phyloP scores from a whole-genome alignment of 83 land plant species.

The Thuja plicata region DNA sequence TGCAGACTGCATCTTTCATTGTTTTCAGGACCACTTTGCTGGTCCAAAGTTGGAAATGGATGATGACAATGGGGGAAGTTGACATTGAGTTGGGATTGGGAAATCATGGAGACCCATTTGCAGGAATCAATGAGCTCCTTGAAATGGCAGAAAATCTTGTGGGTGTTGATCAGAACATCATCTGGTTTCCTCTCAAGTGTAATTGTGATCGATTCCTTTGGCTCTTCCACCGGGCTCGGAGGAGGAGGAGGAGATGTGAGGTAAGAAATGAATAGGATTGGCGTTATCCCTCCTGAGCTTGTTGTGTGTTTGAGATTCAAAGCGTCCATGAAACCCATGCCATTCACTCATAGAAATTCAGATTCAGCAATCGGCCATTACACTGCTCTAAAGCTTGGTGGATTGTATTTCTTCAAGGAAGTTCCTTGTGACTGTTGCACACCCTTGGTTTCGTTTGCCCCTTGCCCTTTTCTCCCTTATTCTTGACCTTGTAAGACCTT shows the following conservation, averaged over 20 bases:
- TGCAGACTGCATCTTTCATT: background rate
- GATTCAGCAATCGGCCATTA: background rate
- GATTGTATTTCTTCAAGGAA: background rate
- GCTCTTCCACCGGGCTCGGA: background rate
- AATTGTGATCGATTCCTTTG: background rate
- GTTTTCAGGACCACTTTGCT: background rate
- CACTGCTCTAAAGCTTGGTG: background rate
- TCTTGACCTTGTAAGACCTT: conserved; percentile 22
- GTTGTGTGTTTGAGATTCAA: background rate
- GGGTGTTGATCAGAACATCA: background rate
- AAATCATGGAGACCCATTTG: background rate
- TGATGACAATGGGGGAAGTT: background rate
- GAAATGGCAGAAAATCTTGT: background rate
- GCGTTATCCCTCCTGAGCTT: conserved; percentile 17
- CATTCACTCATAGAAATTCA: background rate
- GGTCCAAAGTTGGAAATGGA: background rate
- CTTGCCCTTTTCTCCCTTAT: background rate
- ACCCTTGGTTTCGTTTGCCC: background rate
- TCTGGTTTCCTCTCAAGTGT: background rate
- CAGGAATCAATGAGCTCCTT: background rate
- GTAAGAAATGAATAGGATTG: background rate
- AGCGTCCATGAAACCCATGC: background rate
- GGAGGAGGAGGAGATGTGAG: background rate
- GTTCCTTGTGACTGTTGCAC: background rate
- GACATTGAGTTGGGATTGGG: background rate